These are phyloP conservation scores for Stachybotrys chlorohalonatus DNA, from an alignment of 2,329 filamentous ascomycete genomes.

Conservation along the genomic window DNA sequence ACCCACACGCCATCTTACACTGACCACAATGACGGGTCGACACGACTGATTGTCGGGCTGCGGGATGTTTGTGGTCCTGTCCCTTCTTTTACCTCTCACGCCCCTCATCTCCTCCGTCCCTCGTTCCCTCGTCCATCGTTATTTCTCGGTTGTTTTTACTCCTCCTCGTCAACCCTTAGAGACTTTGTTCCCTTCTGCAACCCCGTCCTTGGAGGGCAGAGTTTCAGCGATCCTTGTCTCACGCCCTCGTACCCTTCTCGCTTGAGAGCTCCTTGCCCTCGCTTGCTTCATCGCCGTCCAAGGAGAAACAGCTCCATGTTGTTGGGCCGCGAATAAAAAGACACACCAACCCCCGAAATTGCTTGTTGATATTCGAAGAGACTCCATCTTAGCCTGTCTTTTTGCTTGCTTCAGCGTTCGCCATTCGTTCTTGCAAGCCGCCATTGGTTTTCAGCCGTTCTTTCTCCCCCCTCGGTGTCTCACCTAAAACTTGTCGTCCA, in stretches of 20 bases:
- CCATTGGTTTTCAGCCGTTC: neutral
- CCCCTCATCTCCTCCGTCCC: conserved; percentile 17
- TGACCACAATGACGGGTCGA: conserved; percentile 16
- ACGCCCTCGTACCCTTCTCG: conserved; percentile 16
- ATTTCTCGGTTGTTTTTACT: conserved; percentile 13
- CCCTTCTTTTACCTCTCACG: conserved; percentile 27
- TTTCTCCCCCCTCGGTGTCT: neutral
- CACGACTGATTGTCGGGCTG: conserved; percentile 9
- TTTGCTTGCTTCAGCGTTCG: neutral
- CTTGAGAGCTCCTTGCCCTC: conserved; percentile 6
- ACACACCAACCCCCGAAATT: conserved; percentile 3
- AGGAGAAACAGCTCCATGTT: neutral
- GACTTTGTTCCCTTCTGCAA: conserved; percentile 20
- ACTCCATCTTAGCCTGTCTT: neutral
- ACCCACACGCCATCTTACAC: conserved; percentile 20
- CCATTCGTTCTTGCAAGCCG: neutral
- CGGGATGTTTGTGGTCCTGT: conserved; percentile 9
- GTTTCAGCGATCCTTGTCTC: conserved; percentile 21
- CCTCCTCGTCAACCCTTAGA: conserved; percentile 9
- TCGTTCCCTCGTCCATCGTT: conserved; percentile 10
- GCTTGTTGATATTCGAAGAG: neutral
- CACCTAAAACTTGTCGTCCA: neutral
- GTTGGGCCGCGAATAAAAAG: conserved; percentile 1
- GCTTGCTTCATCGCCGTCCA: conserved; percentile 13
- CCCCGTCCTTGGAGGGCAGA: conserved; percentile 23